phyloP scores from a whole-genome alignment of 495 filamentous ascomycete genomes.

The Daldinia caldariorum region DNA sequence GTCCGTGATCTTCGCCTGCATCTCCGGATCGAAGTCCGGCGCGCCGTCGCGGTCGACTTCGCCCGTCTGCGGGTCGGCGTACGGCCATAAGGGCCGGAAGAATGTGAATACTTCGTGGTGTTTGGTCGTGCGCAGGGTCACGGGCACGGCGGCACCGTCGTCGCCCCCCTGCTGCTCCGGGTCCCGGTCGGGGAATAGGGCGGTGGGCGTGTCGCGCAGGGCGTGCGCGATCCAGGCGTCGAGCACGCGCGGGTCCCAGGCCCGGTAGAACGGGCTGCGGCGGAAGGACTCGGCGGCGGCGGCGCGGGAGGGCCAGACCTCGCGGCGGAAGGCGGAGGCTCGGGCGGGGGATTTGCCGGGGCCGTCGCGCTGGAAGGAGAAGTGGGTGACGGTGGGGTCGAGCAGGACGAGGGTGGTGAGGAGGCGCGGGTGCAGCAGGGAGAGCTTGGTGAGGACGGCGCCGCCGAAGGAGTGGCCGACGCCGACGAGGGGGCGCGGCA shows the following conservation, averaged over 20 bases:
- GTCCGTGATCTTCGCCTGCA: slow-evolving; percentile 10
- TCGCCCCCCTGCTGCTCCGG: slow-evolving; percentile 48
- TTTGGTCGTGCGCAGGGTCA: slow-evolving; percentile 68
- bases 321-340: slow-evolving; percentile 70
- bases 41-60: slow-evolving; percentile 42
- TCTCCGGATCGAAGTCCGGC: slow-evolving; percentile 45
- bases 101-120: slow-evolving; percentile 69
- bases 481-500: slow-evolving; percentile 89
- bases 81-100: slow-evolving; percentile 52
- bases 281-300: slow-evolving; percentile 69
- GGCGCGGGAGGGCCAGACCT: slow-evolving; percentile 74
- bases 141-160: slow-evolving; percentile 38
- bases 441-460: slow-evolving; percentile 67
- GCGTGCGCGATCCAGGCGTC: slow-evolving; percentile 72
- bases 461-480: slow-evolving; percentile 92
- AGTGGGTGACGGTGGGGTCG: slow-evolving; percentile 78
- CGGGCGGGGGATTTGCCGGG: slow-evolving; percentile 55
- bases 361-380: slow-evolving; percentile 50
- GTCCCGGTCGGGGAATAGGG: slow-evolving; percentile 59
- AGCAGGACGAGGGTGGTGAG: slow-evolving; percentile 79
- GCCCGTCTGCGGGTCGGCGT: slow-evolving; percentile 24
- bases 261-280: slow-evolving; percentile 70
- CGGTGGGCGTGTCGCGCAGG: slow-evolving; percentile 69
- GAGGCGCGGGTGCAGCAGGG: slow-evolving; percentile 84
- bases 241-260: slow-evolving; percentile 79